Evolutionary conservation across 192 early-diverging fungal species (phyloP).

Genomic region (Bifiguratus adelaidae): DNA sequence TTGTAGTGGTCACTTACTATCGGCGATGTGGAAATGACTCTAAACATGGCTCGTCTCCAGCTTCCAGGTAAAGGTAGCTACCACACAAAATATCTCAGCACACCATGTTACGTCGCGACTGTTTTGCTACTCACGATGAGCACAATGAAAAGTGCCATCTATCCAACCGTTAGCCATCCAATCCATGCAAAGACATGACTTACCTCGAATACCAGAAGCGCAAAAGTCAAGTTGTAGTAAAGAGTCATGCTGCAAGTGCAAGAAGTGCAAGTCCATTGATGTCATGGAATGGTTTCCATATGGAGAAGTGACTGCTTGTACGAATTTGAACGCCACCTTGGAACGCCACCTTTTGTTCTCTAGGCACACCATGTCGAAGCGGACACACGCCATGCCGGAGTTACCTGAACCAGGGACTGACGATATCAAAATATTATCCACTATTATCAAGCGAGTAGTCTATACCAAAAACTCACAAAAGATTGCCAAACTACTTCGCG

Average conservation of each 20-base stretch:
- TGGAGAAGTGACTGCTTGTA: too few relatives aligned
- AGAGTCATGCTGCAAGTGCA: not conserved
- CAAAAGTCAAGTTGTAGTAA: not conserved
- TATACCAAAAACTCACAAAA: too few relatives aligned
- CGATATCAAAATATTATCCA: too few relatives aligned
- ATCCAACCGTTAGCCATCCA: not conserved
- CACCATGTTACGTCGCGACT: not conserved
- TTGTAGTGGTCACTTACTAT: conserved; percentile 11
- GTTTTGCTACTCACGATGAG: not conserved
- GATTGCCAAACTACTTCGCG: too few relatives aligned
- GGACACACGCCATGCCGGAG: too few relatives aligned
- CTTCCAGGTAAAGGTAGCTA: conserved; percentile 38
- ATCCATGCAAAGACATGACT: not conserved
- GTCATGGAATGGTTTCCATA: too few relatives aligned
- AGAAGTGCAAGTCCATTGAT: not conserved
- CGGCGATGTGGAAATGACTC: conserved; percentile 25
- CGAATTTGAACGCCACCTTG: too few relatives aligned
- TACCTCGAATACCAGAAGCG: not conserved
- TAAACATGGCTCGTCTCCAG: conserved; percentile 32
- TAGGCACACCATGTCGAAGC: too few relatives aligned
- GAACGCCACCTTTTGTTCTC: too few relatives aligned
- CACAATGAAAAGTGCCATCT: not conserved
- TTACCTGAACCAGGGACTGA: too few relatives aligned
- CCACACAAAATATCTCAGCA: not conserved
- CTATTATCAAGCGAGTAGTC: too few relatives aligned